Base-by-base conservation (phyloP, 1,284 basidiomycete genomes). In the Heimioporus punctisporus region DNA sequence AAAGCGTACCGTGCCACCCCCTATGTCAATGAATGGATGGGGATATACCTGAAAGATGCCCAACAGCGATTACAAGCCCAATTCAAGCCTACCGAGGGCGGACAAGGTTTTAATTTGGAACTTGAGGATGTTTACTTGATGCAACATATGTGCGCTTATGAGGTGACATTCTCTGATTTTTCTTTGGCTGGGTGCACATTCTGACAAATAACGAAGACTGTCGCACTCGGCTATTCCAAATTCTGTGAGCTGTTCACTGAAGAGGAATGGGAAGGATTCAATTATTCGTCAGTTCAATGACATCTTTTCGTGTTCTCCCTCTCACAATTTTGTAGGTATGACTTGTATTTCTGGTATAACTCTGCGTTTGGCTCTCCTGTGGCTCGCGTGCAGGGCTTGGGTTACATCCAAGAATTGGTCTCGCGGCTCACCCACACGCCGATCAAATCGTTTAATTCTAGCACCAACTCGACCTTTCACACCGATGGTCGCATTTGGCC, bases 201-300 rank as follows among this genome's bases (percentile, higher is more conserved):
- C 48, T 59, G 42, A 58, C 40, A 34, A 47, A 6, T 37, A 17
- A 30, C 39, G 15, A 31, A 93, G 87, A 97, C 95, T 5, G 93
- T 95, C 40, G 90, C 93, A 0, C 79, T 97, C 17, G 95, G 95
- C 4, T 95, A 91, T 66, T 93, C 90, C 27, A 88, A 85, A 60
- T 97, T 97, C 74, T 98, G 96, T 64, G 83, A 84, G 49, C 76
- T 98, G 2, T 98, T 98, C 73, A 95, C 91, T 0, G 79, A 90
- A 65, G 87, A 93, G 45, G 95, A 97, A 70, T 95, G 93, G 88
- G 82, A 89, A 62, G 93, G 92, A 14, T 96, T 93, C 69, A 84
- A 93, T 68, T 96, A 95, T 57, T 77, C 85, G 84, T 90, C 63
- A 57, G 86, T 77, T 7, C 8, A n/a, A n/a, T n/a, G n/a, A n/a